A percentile compares a stretch with the other conserved stretches of the same genome.
Conservation (phyloP, 2,329 filamentous ascomycete genomes). For the Didymella lethalis region DNA sequence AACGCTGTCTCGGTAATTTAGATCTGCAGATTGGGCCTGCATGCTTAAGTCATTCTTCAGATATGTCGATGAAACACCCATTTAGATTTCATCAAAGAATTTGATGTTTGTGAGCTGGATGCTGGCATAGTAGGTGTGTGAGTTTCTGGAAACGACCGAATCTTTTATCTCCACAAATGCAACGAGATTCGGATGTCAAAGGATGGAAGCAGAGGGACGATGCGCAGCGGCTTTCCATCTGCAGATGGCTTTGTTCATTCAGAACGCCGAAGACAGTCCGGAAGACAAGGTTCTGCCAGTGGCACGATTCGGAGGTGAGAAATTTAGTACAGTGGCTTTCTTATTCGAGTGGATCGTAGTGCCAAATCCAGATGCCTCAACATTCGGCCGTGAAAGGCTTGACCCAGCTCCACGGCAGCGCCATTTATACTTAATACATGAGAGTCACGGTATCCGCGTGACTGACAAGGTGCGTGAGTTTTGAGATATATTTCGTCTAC, state of each 20-base stretch:
- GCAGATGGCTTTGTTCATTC: slow-evolving; percentile 25
- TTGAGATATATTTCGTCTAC: slow-evolving; percentile 66
- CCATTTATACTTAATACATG: slow-evolving; percentile 69
- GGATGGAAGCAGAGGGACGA: slow-evolving; percentile 21
- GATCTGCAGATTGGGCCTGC: neutral
- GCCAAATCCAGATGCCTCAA: slow-evolving; percentile 57
- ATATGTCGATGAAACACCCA: too few species aligned
- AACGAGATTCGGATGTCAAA: slow-evolving; percentile 22
- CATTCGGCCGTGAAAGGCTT: slow-evolving; percentile 60
- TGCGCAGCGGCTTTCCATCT: slow-evolving; percentile 28
- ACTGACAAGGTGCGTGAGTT: slow-evolving; percentile 66
- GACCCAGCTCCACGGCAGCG: slow-evolving; percentile 65
- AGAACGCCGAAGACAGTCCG: slow-evolving; percentile 12
- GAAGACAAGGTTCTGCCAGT: slow-evolving; percentile 14
- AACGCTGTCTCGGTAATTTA: too few species aligned
- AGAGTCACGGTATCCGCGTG: slow-evolving; percentile 64
- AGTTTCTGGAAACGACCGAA: slow-evolving; percentile 25
- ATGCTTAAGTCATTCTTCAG: neutral
- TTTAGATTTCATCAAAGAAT: slow-evolving; percentile 20
- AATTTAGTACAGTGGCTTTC: slow-evolving; percentile 13
- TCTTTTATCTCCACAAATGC: slow-evolving; percentile 26
- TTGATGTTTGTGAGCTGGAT: slow-evolving; percentile 18
- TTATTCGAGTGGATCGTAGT: slow-evolving; percentile 14
- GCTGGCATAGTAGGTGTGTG: slow-evolving; percentile 16
- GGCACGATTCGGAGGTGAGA: slow-evolving; percentile 15